Evolutionary conservation across 1,284 basidiomycete genomes (phyloP).

Genomic region (Cystobasidium slooffiae): DNA sequence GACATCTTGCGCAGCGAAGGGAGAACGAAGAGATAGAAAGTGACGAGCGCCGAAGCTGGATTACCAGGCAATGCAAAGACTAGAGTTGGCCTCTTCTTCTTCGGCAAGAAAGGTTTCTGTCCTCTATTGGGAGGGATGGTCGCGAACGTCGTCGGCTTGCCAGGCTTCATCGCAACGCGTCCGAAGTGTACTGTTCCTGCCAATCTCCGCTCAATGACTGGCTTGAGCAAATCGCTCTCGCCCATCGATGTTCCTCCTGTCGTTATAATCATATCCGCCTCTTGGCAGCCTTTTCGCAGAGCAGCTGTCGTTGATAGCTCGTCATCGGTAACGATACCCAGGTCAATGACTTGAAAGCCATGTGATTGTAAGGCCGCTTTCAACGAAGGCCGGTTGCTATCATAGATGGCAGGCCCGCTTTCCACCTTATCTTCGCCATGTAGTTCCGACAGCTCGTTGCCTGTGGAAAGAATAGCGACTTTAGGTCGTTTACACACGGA

Average conservation of each 20-base stretch:
- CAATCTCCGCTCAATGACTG: conserved; percentile 78
- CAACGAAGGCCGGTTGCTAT: conserved; percentile 81
- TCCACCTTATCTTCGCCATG: conserved; percentile 52
- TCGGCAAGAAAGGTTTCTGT: conserved; percentile 33
- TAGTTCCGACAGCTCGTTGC: conserved; percentile 77
- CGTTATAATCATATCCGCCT: conserved; percentile 75
- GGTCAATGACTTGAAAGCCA: conserved; percentile 76
- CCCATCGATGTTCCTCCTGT: conserved; percentile 93
- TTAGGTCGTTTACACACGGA: conserved; percentile 70
- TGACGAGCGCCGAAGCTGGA: conserved; percentile 85
- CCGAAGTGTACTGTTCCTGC: conserved; percentile 78
- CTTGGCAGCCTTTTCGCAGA: conserved; percentile 65
- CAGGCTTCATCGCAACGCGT: conserved; percentile 63
- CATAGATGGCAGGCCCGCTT: conserved; percentile 66
- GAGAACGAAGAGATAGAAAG: conserved; percentile 80
- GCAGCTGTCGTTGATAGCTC: conserved; percentile 67
- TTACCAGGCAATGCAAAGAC: conserved; percentile 86
- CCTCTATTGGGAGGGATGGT: conserved; percentile 62
- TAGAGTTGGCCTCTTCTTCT: conserved; percentile 60
- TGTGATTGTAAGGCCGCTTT: conserved; percentile 70
- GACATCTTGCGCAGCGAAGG: conserved; percentile 75
- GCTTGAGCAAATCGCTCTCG: conserved; percentile 80
- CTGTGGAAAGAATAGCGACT: conserved; percentile 80
- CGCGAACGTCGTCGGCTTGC: conserved; percentile 83
- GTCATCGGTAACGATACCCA: conserved; percentile 76